Conservation (phyloP, 129 eudicot genomes). For the sunflower (Helianthus annuus) region HanXRQr2.0-SUNRISE NC_035447.2:72631461-72631960, state of each 20-base stretch:
- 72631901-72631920: slow-evolving; percentile 23
- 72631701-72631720: slow-evolving; percentile 29
- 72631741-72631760: slow-evolving; percentile 36
- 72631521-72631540: background rate
- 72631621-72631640: slow-evolving; percentile 12
- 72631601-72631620: background rate
- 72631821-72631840: slow-evolving; percentile 39
- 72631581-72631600: slow-evolving; percentile 3
- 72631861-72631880: slow-evolving; percentile 6
- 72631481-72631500: background rate
- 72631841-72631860: slow-evolving; percentile 36
- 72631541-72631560: slow-evolving; percentile 3
- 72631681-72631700: slow-evolving; percentile 26
- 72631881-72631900: slow-evolving; percentile 31
- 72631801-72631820: slow-evolving; percentile 40
- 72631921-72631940: no score
- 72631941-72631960: no score
- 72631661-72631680: slow-evolving; percentile 31
- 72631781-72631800: slow-evolving; percentile 26
- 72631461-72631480: background rate
- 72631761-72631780: slow-evolving; percentile 37
- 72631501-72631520: background rate
- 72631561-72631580: slow-evolving; percentile 2
- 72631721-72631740: slow-evolving; percentile 37
- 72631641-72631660: slow-evolving; percentile 28